phyloP scores from a whole-genome alignment of 2,329 filamentous ascomycete genomes.

The Penicillium sp. region DNA sequence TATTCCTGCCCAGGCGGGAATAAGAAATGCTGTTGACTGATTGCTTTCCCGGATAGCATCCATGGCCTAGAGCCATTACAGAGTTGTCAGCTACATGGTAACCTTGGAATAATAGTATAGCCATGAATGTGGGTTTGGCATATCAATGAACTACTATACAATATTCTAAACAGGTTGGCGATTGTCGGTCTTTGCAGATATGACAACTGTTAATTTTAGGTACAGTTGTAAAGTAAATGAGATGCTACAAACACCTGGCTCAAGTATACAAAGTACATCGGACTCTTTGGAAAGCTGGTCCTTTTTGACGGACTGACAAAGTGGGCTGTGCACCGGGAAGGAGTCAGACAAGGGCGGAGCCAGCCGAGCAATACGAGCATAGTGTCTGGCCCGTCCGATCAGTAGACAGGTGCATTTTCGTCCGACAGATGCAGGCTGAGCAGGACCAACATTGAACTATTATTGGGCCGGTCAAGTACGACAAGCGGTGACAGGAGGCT shows the following conservation, averaged over 20 bases:
- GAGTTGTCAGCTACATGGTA: neutral
- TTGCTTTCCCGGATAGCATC: neutral
- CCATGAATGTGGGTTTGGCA: neutral
- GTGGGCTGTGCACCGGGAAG: slow-evolving; percentile 4
- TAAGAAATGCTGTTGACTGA: slow-evolving; percentile 4
- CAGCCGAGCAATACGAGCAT: neutral
- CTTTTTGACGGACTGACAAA: neutral
- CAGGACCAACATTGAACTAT: neutral
- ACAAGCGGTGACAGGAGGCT: slow-evolving; percentile 5
- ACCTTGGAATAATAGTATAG: neutral
- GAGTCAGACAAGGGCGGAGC: slow-evolving; percentile 4
- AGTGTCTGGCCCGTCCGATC: neutral
- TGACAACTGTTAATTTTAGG: neutral
- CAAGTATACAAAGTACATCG: neutral
- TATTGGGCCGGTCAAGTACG: neutral
- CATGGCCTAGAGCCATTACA: neutral
- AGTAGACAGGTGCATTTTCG: neutral
- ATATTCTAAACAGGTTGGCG: neutral
- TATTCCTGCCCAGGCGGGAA: neutral
- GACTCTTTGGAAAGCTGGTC: neutral
- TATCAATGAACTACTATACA: neutral
- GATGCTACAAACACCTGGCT: neutral
- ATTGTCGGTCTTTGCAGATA: neutral
- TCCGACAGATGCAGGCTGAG: neutral
- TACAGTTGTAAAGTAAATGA: neutral